These are phyloP conservation scores for Exophiala dermatitidis DNA, from an alignment of 2,329 filamentous ascomycete species.

Conservation along the genomic window DNA sequence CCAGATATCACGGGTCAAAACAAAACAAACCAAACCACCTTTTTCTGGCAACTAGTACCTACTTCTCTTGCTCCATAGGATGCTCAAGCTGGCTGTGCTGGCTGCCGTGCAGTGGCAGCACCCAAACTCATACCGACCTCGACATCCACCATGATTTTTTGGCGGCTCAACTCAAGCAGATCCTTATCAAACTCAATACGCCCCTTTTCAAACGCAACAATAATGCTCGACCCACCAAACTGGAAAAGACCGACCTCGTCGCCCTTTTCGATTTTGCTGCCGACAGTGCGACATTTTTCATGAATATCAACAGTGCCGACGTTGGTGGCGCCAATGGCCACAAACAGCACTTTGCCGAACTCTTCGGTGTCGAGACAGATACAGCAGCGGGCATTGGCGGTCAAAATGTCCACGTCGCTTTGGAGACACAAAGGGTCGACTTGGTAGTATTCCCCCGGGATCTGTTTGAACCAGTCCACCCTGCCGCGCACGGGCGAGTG, in stretches of 20 bases:
- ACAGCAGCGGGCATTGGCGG: constrained; percentile 82
- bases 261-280: constrained; percentile 70
- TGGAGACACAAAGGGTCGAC: constrained; percentile 98
- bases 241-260: constrained; percentile 98
- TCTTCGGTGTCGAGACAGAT: constrained; percentile 84
- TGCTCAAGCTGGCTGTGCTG: too few species aligned
- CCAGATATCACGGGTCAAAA: too few species aligned
- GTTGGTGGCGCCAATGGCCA: constrained; percentile 99
- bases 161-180: constrained; percentile 53
- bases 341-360: constrained; percentile 89
- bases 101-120: neutral
- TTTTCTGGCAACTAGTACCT: too few species aligned
- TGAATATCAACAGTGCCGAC: constrained; percentile 97
- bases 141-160: constrained; percentile 34
- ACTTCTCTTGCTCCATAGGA: too few species aligned
- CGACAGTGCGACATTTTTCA: constrained; percentile 74
- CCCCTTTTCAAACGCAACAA: constrained; percentile 83
- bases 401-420: constrained; percentile 88
- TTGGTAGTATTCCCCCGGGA: constrained; percentile 95
- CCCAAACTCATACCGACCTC: constrained; percentile 38
- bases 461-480: constrained; percentile 72
- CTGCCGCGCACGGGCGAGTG: constrained; percentile 96
- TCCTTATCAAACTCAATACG: constrained; percentile 83
- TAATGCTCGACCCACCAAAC: constrained; percentile 87
- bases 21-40: too few species aligned